A percentile compares a stretch with the other conserved stretches of the same genome.
Conservation (phyloP, 192 early-diverging fungal species). For the Coemansia sp. region DNA sequence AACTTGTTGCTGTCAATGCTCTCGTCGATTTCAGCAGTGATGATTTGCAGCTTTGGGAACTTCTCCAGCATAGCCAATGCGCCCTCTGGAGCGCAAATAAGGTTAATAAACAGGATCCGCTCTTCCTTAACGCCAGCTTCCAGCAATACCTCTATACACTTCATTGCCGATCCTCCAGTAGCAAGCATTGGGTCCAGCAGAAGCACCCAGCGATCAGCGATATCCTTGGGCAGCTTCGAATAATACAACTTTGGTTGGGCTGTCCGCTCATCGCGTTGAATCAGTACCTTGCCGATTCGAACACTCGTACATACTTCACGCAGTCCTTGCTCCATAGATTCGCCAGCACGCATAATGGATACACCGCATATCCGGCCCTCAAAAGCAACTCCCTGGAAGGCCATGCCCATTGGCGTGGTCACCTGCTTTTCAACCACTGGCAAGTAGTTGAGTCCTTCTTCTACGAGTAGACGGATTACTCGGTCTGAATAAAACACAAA, state of each 20-base stretch:
- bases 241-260: conserved; percentile 89
- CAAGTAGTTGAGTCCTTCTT: conserved; percentile 91
- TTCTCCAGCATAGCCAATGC: conserved; percentile 64
- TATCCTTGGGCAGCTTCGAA: conserved; percentile 87
- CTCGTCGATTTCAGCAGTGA: conserved; percentile 82
- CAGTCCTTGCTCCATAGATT: conserved; percentile 84
- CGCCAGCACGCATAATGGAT: conserved; percentile 96
- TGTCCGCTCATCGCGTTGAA: conserved; percentile 94
- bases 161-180: conserved; percentile 90
- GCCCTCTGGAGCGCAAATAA: conserved; percentile 85
- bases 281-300: conserved; percentile 92
- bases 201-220: conserved; percentile 75
- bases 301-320: conserved; percentile 84
- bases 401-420: conserved; percentile 72
- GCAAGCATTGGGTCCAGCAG: conserved; percentile 96
- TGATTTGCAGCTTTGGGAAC: conserved; percentile 80
- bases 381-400: conserved; percentile 73
- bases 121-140: conserved; percentile 82
- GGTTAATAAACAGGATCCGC: conserved; percentile 86
- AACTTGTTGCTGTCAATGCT: conserved; percentile 80
- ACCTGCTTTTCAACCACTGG: conserved; percentile 79
- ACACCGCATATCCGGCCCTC: conserved; percentile 89
- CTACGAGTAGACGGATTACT: conserved; percentile 83
- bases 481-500: conserved; percentile 94
- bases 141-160: conserved; percentile 85